These are phyloP conservation scores for Trichoderma koningiopsis DNA, from an alignment of 2,329 filamentous ascomycete species.

Conservation along the genomic window DNA sequence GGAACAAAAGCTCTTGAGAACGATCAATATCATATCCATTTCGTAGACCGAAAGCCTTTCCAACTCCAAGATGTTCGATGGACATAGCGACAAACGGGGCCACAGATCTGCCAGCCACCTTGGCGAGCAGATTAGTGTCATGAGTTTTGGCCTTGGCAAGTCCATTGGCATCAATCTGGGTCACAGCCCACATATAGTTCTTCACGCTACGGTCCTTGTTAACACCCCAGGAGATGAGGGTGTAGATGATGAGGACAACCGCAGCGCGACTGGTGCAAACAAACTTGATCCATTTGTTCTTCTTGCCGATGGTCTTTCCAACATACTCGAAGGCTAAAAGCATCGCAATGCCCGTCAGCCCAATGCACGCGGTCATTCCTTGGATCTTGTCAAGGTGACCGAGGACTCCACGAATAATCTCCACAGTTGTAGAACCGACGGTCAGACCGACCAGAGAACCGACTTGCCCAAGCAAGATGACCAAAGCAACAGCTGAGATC, in stretches of 20 bases:
- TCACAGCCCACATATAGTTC: conserved; percentile 56
- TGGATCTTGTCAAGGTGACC: conserved; percentile 58
- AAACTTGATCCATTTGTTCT: conserved; percentile 60
- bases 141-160: conserved; percentile 55
- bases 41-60: conserved; percentile 62
- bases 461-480: conserved; percentile 67
- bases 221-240: conserved; percentile 63
- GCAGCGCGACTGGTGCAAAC: conserved; percentile 63
- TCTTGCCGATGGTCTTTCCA: conserved; percentile 61
- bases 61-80: conserved; percentile 66
- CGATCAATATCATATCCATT: conserved; percentile 66
- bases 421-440: conserved; percentile 55
- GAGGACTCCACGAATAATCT: conserved; percentile 62
- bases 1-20: conserved; percentile 66
- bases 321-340: conserved; percentile 59
- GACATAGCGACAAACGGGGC: conserved; percentile 63
- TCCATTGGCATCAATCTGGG: conserved; percentile 58
- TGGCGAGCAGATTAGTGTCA: conserved; percentile 49
- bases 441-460: conserved; percentile 60
- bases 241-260: conserved; percentile 62
- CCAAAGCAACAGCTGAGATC: conserved; percentile 66
- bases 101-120: conserved; percentile 56
- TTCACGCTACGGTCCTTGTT: conserved; percentile 55
- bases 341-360: conserved; percentile 58
- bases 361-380: conserved; percentile 60